Evolutionary conservation across 2,329 filamentous ascomycete genomes (phyloP).

Genomic region (Aureobasidium subglaciale): DNA sequence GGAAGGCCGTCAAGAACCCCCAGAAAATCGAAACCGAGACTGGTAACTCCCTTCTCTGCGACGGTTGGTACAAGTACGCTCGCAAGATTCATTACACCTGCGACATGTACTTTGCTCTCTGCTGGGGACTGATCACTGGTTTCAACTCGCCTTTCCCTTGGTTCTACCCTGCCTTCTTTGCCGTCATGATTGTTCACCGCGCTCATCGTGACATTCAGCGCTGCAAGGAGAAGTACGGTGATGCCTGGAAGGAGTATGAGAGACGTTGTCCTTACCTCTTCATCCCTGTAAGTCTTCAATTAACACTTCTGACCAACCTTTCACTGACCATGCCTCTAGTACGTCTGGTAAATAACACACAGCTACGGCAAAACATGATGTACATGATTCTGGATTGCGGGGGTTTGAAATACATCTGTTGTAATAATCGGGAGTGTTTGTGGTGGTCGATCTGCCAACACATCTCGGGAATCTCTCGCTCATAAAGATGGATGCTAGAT

Average conservation of each 20-base stretch:
- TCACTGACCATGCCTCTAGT: background rate
- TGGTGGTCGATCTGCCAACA: background rate
- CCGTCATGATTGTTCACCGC: slow-evolving; percentile 71
- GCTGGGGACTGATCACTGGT: slow-evolving; percentile 75
- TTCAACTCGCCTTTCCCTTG: slow-evolving; percentile 78
- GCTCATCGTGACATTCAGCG: slow-evolving; percentile 67
- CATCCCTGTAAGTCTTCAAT: slow-evolving; percentile 50
- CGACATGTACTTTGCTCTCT: slow-evolving; percentile 69
- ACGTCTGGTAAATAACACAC: slow-evolving; percentile 1
- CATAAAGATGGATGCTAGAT: too few relatives aligned
- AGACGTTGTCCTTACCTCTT: slow-evolving; percentile 75
- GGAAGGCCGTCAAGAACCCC: slow-evolving; percentile 75
- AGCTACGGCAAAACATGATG: background rate
- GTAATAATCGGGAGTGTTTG: background rate
- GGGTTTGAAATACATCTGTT: background rate
- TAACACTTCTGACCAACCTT: background rate
- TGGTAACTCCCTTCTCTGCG: slow-evolving; percentile 70
- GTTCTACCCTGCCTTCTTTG: slow-evolving; percentile 83
- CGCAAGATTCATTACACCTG: slow-evolving; percentile 62
- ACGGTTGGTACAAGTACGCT: slow-evolving; percentile 67
- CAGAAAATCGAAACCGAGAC: slow-evolving; percentile 65
- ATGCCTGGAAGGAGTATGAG: slow-evolving; percentile 76
- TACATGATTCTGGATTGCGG: slow-evolving; percentile 7
- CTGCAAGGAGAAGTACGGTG: slow-evolving; percentile 72
- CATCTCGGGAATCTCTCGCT: too few relatives aligned